Evolutionary conservation across 306 rosid species (phyloP), one percentile per base, ranked within the genome.

Genomic region (Prunus padus): DNA sequence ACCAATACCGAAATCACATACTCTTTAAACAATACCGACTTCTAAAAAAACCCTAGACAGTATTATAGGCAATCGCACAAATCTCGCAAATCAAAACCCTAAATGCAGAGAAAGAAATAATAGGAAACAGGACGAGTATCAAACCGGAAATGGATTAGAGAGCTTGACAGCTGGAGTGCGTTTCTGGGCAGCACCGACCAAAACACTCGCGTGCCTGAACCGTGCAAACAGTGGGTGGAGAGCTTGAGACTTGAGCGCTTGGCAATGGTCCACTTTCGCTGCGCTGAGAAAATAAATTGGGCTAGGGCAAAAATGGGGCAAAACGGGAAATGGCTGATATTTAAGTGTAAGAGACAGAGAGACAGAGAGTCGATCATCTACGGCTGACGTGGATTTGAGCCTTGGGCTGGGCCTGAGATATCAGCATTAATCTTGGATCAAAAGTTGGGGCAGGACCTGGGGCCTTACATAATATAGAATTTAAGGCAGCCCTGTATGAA

Each of bases 81-180:
- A 31, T 25, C 8, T 15, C 45, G 11, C 25, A 42, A 22, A 40
- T 73, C 9, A 18, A 44, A 73, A 18, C 67, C 67, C 44, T 42
- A 72, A 59, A 2, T 5, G 4, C 28, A 64, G 28, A 10, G 28
- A 73, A 44, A 45, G 14, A 44, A 54, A 60, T 26, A 54, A 60
- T 26, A 26, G 46, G 57, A 31, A 45, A 45, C 55, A 45, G 30
- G 67, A 73, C 46, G 31, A 73, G 64, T 26, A 60, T 60, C 68
- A 60, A 10, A 73, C 77, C 69, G 30, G 44, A 5, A 18, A 23
- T 47, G 16, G 37, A 49, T 28, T 47, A 60, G 26, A 8, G 59
- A 54, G 65, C 22, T 14, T 26, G 44, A 37, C 65, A 8, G 67
- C 37, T 12, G 45, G 56, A 51, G 8, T 7, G 61, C 61, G 61